These are phyloP conservation scores for Lichtheimia hyalospora DNA, from an alignment of 371 early-diverging fungal species.

Conservation along the genomic window DNA sequence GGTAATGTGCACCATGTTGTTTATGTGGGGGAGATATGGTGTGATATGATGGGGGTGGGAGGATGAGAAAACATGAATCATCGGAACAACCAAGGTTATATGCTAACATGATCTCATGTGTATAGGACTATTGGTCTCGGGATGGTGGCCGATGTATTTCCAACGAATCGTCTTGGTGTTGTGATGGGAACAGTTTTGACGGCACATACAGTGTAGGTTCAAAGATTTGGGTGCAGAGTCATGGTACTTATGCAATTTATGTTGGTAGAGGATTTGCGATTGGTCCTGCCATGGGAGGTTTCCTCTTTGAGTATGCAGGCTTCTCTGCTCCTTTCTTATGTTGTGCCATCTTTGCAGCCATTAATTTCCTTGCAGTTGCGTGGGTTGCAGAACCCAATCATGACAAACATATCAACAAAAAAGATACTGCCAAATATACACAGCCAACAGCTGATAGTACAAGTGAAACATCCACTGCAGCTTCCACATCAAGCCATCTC, in stretches of 20 bases:
- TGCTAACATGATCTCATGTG: background rate
- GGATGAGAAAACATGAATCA: too few species aligned
- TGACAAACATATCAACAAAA: constrained; percentile 11
- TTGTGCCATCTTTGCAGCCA: constrained; percentile 62
- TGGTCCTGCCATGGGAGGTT: constrained; percentile 82
- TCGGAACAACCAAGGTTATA: too few species aligned
- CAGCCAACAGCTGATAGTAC: background rate
- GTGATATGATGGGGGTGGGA: too few species aligned
- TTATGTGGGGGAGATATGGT: too few species aligned
- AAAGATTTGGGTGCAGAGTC: background rate
- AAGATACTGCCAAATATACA: constrained; percentile 16
- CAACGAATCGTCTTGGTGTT: constrained; percentile 65
- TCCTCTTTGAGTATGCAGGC: constrained; percentile 68
- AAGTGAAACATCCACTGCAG: constrained; percentile 11
- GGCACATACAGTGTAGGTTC: constrained; percentile 58
- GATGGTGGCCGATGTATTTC: constrained; percentile 79
- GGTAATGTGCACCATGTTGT: constrained; percentile 40
- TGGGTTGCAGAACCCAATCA: constrained; percentile 59
- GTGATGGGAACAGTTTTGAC: constrained; percentile 78
- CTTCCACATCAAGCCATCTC: constrained; percentile 4
- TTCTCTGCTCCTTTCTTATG: constrained; percentile 73
- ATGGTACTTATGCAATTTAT: background rate
- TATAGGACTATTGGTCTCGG: constrained; percentile 71
- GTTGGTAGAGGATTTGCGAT: constrained; percentile 54
- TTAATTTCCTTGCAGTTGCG: constrained; percentile 70